These are phyloP conservation scores for Cutaneotrichosporon spelunceum DNA, from an alignment of 1,284 basidiomycete genomes.

Conservation along the genomic window DNA sequence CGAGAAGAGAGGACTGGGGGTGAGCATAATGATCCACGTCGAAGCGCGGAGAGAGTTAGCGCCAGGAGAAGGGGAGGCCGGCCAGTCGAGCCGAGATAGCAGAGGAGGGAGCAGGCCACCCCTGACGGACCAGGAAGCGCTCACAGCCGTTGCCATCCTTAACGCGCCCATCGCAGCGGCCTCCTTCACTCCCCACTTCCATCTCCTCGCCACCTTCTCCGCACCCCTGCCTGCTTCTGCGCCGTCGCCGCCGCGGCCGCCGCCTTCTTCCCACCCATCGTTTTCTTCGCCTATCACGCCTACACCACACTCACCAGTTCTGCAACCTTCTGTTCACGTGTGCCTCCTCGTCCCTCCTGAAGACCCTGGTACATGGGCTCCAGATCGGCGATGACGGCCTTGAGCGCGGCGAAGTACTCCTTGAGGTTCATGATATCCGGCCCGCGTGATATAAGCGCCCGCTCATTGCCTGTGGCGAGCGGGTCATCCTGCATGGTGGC, in stretches of 20 bases:
- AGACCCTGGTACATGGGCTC: slow-evolving; percentile 48
- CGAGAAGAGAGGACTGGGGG: slow-evolving; percentile 34
- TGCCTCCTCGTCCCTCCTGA: slow-evolving; percentile 40
- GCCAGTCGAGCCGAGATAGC: too few relatives aligned
- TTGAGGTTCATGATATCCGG: slow-evolving; percentile 43
- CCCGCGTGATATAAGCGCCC: slow-evolving; percentile 35
- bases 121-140: too few relatives aligned
- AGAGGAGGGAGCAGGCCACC: too few relatives aligned
- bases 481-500: slow-evolving; percentile 2
- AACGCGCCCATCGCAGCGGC: too few relatives aligned
- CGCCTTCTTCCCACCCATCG: too few relatives aligned
- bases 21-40: not conserved
- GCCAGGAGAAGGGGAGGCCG: too few relatives aligned
- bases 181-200: too few relatives aligned
- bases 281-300: too few relatives aligned
- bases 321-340: slow-evolving; percentile 44
- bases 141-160: too few relatives aligned
- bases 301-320: slow-evolving; percentile 36
- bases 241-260: not conserved
- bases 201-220: not conserved
- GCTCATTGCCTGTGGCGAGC: slow-evolving; percentile 34
- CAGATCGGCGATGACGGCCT: slow-evolving; percentile 43
- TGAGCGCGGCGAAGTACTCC: slow-evolving; percentile 45
- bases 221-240: not conserved
- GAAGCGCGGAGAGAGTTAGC: too few relatives aligned